Evolutionary conservation across 2,329 filamentous ascomycete species (phyloP).

Genomic region (Colletotrichum theobromicola): DNA sequence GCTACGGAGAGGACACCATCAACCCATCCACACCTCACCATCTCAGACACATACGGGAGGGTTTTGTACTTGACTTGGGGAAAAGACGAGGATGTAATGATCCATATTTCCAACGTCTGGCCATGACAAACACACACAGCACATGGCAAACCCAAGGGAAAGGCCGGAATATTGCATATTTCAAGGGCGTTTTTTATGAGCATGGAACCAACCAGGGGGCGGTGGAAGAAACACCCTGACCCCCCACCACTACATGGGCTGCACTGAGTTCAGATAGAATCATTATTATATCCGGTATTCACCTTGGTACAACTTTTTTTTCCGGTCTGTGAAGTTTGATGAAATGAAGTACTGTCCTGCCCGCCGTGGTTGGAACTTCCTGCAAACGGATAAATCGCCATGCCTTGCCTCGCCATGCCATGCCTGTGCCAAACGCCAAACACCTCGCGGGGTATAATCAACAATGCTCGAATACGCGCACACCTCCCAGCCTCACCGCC

Average conservation of each 20-base stretch:
- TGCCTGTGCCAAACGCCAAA: neutral
- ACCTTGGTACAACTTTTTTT: neutral
- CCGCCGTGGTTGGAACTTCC: neutral
- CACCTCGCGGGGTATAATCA: conserved; percentile 12
- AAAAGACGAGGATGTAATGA: neutral
- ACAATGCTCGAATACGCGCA: neutral
- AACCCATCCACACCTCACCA: neutral
- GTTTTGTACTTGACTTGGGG: conserved; percentile 1
- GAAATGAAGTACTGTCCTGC: neutral
- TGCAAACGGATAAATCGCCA: neutral
- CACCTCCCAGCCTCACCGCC: conserved; percentile 58
- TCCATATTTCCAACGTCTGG: neutral
- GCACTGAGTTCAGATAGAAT: conserved; percentile 16
- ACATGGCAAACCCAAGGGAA: neutral
- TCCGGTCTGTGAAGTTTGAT: neutral
- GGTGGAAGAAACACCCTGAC: neutral
- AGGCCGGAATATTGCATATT: conserved; percentile 18
- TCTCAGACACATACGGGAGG: neutral
- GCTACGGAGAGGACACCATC: neutral
- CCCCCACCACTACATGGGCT: neutral
- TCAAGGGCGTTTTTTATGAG: conserved; percentile 15
- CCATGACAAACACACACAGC: neutral
- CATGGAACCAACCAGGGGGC: conserved; percentile 1
- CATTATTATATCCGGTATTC: neutral
- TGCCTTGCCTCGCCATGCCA: neutral